Evolutionary conservation across 2,329 filamentous ascomycete genomes (phyloP), one percentile per base, ranked within the genome.

Genomic region (Xylaria hypoxylon): DNA sequence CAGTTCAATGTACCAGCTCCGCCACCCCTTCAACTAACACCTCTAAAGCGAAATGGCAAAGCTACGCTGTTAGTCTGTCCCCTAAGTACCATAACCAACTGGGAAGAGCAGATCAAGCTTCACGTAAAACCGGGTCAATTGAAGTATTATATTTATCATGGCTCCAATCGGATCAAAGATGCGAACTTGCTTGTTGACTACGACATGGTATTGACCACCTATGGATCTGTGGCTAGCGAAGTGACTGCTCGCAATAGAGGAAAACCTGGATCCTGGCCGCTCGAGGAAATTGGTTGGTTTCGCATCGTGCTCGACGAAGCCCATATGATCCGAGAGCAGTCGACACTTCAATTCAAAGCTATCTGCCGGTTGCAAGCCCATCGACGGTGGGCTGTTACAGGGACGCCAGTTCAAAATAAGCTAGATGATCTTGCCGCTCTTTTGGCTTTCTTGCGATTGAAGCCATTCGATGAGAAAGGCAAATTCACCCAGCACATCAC

Each of bases 321-420:
- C 0, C 96, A 99, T 77, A 92, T 92, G 79, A 98, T 99, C 70
- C 92, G 96, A 28, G 95, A 96, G 73, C 90, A 92, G 69, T 87
- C 85, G 3, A 95, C 94, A 0, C 83, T 92, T 45, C 91, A 95
- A 71, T 96, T 94, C 60, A 93, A 94, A 77, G 92, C 93, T 2
- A 92, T 96, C 22, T 94, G 93, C 70, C 87, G 88, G 22, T 83
- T 98, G 2, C 86, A 92, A 67, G 92, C 94, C 2, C 87, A 92
- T 75, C 89, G 94, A 35, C 90, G 94, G 38, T 99, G 96, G 96
- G 95, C 94, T 2, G 93, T 98, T n/a, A 98, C 96, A 0, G 96
- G 95, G 61, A 98, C 96, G 0, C 96, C 94, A 0, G 92, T 98
- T 8, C 95, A 98, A 79, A 99, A 99, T 76, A 90, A 92, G 3